phyloP scores from a whole-genome alignment of 345 rosid species.

The Euclidium syriacum region DNA sequence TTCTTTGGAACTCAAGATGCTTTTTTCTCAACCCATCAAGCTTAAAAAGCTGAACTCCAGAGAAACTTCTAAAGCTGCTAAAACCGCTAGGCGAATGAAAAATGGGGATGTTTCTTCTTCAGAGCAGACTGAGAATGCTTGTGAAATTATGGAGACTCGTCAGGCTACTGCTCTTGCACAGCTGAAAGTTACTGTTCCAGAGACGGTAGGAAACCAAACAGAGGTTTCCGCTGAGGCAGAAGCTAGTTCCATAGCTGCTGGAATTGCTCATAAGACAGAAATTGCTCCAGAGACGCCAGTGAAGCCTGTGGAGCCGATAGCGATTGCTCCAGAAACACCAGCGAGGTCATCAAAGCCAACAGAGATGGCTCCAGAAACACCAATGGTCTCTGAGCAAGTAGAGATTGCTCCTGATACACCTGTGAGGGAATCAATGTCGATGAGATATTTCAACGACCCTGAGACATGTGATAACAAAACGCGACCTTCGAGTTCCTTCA shows the following conservation, averaged over 20 bases:
- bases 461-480: conserved; percentile 23
- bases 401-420: conserved; percentile 78
- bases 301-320: conserved; percentile 8
- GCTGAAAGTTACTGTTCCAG: conserved; percentile 17
- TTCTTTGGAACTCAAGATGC: conserved; percentile 46
- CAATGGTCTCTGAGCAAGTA: conserved; percentile 22
- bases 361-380: conserved; percentile 25
- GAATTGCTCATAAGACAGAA: conserved; percentile 20
- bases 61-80: conserved; percentile 7
- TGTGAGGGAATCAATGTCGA: conserved; percentile 27
- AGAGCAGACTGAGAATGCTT: conserved; percentile 12
- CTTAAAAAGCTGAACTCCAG: background rate
- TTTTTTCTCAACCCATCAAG: conserved; percentile 29
- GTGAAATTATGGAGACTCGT: conserved; percentile 19
- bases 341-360: conserved; percentile 14
- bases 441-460: conserved; percentile 39
- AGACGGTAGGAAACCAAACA: background rate
- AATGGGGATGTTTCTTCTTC: background rate
- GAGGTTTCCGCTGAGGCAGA: background rate
- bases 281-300: conserved; percentile 4
- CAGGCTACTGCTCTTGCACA: conserved; percentile 14
- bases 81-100: background rate
- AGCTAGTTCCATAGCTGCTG: background rate
- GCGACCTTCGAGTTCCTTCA: conserved; percentile 18
- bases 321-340: conserved; percentile 23